Conservation (phyloP, 176 grass and related monocot species). For the Rhynchospora tenuis region DNA sequence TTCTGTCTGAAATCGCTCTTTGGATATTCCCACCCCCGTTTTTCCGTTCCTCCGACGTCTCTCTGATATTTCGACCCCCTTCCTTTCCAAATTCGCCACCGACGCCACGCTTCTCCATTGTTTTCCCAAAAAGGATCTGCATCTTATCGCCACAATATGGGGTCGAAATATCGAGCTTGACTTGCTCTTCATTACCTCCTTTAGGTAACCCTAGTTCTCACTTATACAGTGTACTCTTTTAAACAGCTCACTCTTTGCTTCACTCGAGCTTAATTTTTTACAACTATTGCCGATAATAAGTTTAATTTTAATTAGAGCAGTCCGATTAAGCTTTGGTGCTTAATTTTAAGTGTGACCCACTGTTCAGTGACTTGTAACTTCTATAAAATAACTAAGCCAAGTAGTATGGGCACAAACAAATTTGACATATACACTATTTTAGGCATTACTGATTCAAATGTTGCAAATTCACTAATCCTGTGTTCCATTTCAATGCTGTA, state of each 20-base stretch:
- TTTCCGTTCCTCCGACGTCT: not conserved
- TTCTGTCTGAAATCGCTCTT: not conserved
- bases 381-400: not conserved
- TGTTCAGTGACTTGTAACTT: not conserved
- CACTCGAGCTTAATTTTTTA: not conserved
- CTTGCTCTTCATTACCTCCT: not conserved
- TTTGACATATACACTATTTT: not conserved
- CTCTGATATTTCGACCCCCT: constrained; percentile 1
- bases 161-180: constrained; percentile 8
- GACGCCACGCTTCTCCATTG: not conserved
- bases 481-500: not conserved
- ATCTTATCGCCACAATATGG: not conserved
- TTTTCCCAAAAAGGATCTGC: not conserved
- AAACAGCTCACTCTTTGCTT: not conserved
- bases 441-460: not conserved
- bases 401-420: not conserved
- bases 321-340: not conserved
- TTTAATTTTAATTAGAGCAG: not conserved
- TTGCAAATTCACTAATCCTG: not conserved
- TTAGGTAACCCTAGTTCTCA: not conserved
- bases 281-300: not conserved
- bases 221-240: not conserved
- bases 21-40: not conserved
- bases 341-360: not conserved
- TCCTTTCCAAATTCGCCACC: not conserved